Base-by-base conservation (phyloP, 2,329 filamentous ascomycete genomes). In the Harringtonia aguacate region DNA sequence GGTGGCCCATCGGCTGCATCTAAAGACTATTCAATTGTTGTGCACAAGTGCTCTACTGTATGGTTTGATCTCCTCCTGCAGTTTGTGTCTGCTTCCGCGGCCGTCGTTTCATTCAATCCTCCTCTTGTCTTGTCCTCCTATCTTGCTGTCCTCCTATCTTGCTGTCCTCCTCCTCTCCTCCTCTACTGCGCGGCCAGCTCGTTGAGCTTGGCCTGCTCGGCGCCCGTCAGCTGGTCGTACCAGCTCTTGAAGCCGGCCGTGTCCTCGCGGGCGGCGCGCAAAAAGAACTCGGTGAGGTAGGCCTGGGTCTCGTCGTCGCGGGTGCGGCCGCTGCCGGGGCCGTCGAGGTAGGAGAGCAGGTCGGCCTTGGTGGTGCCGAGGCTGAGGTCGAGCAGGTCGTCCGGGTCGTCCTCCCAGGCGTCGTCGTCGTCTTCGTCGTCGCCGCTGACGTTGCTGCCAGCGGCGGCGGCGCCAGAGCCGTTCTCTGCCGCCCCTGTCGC, bases 271-370 rank as follows among this genome's bases (percentile, higher is more conserved):
- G 69, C 73, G 10, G 72, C 73, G 13, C 61, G 58, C 39, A 81
- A 60, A 65, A 95, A 95, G 66, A 94, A 95, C 14, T 89, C 79
- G 1, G 79, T 73, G 38, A 97, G 68, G 60, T 87, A 95, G 4
- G 75, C 77, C 59, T 94, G 86, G 8, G 89, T 95, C 69, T 95
- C 88, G 57, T 95, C 87, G 58, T 97, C 90, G 29, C 81, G 77
- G 56, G 83, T 77, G 43, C 88, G 77, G 53, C 66, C 65, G 37
- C 57, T 70, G 43, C 71, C 70, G 15, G 72, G 71, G 21, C 72
- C 72, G 36, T 81, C 81, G 21, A 78, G 75, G 55, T 77, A 87
- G 2, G 79, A 77, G 86, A 95, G 94, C 36, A 95, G 73, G 48
- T 94, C 85, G 18, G 75, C 70, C 61, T 84, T 84, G 34, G 76